A percentile compares a stretch with the other conserved stretches of the same genome.
These are phyloP conservation scores for Monosporascus sp. DNA, from an alignment of 2,329 filamentous ascomycete genomes.

Conservation along the genomic window DNA sequence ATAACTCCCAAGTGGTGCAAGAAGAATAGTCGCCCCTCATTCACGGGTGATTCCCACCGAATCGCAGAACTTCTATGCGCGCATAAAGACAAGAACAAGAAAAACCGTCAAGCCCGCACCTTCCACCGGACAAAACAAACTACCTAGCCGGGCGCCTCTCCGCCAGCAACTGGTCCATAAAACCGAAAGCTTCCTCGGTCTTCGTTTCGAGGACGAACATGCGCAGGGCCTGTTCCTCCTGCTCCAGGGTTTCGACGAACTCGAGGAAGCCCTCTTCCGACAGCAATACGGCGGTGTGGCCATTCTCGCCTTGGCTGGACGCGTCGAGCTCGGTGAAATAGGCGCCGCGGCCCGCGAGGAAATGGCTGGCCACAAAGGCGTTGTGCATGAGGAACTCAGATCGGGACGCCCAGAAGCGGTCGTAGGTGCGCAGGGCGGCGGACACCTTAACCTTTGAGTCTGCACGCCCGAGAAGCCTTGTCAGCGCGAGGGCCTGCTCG, in stretches of 20 bases:
- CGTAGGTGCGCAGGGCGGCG: conserved; percentile 23
- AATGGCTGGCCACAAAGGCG: conserved; percentile 11
- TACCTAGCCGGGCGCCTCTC: too few species aligned
- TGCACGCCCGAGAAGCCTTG: conserved; percentile 18
- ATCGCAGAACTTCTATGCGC: too few species aligned
- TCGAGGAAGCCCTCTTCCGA: conserved; percentile 11
- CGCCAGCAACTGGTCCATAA: conserved; percentile 20
- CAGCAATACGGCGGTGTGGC: too few species aligned
- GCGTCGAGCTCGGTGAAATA: too few species aligned
- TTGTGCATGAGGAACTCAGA: conserved; percentile 17
- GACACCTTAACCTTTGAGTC: conserved; percentile 15
- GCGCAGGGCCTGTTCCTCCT: conserved; percentile 13
- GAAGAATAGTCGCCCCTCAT: too few species aligned
- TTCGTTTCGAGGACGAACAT: conserved; percentile 12
- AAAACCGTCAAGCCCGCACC: background rate
- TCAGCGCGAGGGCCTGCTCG: conserved; percentile 24
- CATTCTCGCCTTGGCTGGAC: too few species aligned
- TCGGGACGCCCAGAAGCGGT: conserved; percentile 21
- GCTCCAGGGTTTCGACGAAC: conserved; percentile 9
- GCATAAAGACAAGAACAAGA: background rate
- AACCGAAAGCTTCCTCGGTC: conserved; percentile 12
- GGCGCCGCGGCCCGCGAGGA: conserved; percentile 15
- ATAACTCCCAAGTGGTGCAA: too few species aligned
- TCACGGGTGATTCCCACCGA: too few species aligned
- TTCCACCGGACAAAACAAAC: too few species aligned